Conservation (phyloP, 257 asterid genomes). For the Coffea canephora region DNA sequence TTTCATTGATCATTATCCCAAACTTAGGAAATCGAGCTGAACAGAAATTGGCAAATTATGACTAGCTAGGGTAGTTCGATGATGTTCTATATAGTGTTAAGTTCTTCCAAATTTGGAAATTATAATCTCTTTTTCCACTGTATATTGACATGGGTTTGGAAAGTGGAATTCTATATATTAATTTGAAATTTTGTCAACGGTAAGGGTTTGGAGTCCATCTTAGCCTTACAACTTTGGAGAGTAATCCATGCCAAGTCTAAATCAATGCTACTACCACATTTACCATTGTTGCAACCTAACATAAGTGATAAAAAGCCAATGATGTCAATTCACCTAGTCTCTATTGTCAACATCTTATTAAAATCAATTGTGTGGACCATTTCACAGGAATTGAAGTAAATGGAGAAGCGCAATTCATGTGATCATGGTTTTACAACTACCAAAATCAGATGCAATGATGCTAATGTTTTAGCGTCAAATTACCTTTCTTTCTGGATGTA, state of each 20-base stretch:
- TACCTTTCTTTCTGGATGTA: not conserved
- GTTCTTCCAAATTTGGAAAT: not conserved
- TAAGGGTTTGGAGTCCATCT: not conserved
- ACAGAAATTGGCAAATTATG: not conserved
- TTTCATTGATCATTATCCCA: not conserved
- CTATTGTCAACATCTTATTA: conserved; percentile 41
- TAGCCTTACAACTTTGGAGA: not conserved
- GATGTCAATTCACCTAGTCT: conserved; percentile 1
- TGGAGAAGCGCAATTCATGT: conserved; percentile 38
- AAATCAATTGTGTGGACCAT: conserved; percentile 48
- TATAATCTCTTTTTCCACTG: not conserved
- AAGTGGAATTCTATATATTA: not conserved
- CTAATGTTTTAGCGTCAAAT: not conserved
- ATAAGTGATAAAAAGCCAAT: conserved; percentile 4
- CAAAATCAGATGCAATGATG: conserved; percentile 13
- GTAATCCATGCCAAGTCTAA: not conserved
- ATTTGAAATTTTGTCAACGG: not conserved
- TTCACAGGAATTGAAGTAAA: conserved; percentile 38
- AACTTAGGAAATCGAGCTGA: not conserved
- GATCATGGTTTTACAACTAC: conserved; percentile 36
- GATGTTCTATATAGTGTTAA: not conserved
- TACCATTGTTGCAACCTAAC: not conserved
- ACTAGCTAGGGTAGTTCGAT: too few relatives aligned
- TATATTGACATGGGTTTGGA: not conserved
- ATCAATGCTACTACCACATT: not conserved